Evolutionary conservation across 495 filamentous ascomycete genomes (phyloP).

Genomic region (Penicillium ucsense): DNA sequence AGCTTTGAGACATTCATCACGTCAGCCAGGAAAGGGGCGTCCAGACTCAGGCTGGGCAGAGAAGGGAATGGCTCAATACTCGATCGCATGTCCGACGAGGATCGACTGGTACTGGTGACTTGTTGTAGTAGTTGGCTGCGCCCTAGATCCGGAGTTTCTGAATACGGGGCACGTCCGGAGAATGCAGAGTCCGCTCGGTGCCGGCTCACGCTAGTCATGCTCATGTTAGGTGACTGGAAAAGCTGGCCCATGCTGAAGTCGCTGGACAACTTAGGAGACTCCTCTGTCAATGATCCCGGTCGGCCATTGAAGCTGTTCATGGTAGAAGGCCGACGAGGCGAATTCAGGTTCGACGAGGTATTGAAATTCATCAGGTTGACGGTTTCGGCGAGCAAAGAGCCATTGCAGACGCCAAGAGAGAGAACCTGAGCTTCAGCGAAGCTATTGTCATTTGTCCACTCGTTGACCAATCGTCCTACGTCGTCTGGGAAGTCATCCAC

Average conservation of each 20-base stretch:
- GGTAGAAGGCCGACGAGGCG: conserved; percentile 36
- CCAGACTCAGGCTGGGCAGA: conserved; percentile 32
- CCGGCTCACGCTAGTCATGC: conserved; percentile 20
- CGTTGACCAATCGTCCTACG: conserved; percentile 53
- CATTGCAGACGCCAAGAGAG: conserved; percentile 49
- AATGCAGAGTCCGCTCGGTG: conserved; percentile 25
- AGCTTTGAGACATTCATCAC: conserved; percentile 14
- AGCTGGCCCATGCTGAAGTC: conserved; percentile 34
- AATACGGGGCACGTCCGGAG: conserved; percentile 16
- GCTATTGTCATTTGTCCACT: conserved; percentile 68
- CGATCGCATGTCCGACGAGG: conserved; percentile 1
- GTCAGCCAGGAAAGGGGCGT: conserved; percentile 35
- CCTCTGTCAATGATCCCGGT: conserved; percentile 55
- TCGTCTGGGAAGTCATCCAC: conserved; percentile 61
- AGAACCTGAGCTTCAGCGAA: conserved; percentile 39
- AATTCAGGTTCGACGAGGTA: conserved; percentile 37
- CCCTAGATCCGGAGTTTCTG: conserved; percentile 11
- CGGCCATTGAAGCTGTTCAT: conserved; percentile 37
- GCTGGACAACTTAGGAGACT: conserved; percentile 48
- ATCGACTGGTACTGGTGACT: conserved; percentile 8
- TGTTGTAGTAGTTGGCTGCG: conserved; percentile 26
- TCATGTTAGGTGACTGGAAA: conserved; percentile 27
- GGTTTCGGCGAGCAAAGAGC: conserved; percentile 42
- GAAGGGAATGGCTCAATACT: conserved; percentile 28
- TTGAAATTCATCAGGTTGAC: conserved; percentile 43